These are phyloP conservation scores for Ballota nigra DNA, from an alignment of 257 asterid species.

Conservation along the genomic window DNA sequence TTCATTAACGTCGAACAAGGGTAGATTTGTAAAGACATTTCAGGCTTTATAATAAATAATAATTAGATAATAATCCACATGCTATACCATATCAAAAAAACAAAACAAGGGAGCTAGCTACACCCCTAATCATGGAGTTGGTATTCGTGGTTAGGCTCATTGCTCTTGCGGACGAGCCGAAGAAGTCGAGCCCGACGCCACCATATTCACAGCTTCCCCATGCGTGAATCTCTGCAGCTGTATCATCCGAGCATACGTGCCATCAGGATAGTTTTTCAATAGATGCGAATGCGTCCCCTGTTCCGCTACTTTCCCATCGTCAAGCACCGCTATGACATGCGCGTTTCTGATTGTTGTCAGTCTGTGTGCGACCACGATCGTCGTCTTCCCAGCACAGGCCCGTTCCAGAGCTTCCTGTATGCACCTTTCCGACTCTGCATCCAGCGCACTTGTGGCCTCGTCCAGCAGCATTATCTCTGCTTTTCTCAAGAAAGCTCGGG, in stretches of 20 bases:
- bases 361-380: conserved; percentile 78
- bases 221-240: conserved; percentile 74
- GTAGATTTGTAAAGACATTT: conserved; percentile 5
- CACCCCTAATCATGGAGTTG: neutral
- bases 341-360: conserved; percentile 74
- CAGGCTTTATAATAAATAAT: conserved; percentile 20
- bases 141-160: too few species aligned
- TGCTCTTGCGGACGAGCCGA: conserved; percentile 33
- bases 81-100: conserved; percentile 41
- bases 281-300: conserved; percentile 90
- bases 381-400: conserved; percentile 71
- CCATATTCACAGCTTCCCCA: conserved; percentile 58
- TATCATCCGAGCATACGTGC: conserved; percentile 80
- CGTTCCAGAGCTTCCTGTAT: conserved; percentile 45
- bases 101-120: conserved; percentile 25
- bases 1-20: neutral
- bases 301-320: conserved; percentile 88
- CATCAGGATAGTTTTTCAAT: conserved; percentile 64
- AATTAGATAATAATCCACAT: conserved; percentile 34
- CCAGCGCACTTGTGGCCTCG: conserved; percentile 89
- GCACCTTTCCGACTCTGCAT: conserved; percentile 49
- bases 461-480: conserved; percentile 77
- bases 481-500: conserved; percentile 71
- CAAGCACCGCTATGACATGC: conserved; percentile 73
- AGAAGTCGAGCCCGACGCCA: conserved; percentile 41